A percentile compares a stretch with the other conserved stretches of the same genome.
Conservation (phyloP, 495 filamentous ascomycete species). For the Penicillium turbatum region DNA sequence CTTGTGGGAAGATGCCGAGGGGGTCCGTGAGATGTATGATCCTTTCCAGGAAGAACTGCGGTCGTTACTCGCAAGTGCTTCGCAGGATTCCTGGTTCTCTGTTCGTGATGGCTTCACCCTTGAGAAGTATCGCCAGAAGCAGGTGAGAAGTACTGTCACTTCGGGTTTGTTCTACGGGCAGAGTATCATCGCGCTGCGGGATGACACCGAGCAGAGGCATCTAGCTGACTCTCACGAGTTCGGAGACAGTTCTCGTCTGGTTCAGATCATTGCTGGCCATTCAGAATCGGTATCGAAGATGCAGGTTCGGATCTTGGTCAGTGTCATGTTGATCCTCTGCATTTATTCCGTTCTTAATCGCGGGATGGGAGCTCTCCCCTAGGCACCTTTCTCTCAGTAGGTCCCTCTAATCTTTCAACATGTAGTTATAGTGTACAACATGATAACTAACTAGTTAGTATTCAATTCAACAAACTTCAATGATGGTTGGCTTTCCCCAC, state of each 20-base stretch:
- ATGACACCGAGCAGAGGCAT: neutral
- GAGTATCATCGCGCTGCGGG: neutral
- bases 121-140: slow-evolving; percentile 10
- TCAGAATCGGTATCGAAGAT: neutral
- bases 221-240: neutral
- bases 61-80: slow-evolving; percentile 26
- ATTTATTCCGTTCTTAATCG: neutral
- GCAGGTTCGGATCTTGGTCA: neutral
- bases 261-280: neutral
- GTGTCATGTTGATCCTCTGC: neutral
- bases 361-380: neutral
- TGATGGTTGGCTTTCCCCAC: neutral
- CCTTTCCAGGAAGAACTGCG: slow-evolving; percentile 25
- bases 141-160: neutral
- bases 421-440: neutral
- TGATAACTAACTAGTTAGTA: too few species aligned
- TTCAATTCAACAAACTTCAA: neutral
- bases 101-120: slow-evolving; percentile 16
- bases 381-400: neutral
- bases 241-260: neutral
- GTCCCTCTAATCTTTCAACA: neutral
- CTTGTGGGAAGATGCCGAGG: slow-evolving; percentile 13
- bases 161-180: slow-evolving; percentile 2
- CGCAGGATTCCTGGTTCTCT: slow-evolving; percentile 32
- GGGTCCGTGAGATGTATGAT: slow-evolving; percentile 12